Percentiles rank a stretch among this genome's conserved stretches.
phyloP scores from a whole-genome alignment of 768 basidiomycete species.

The Saitozyma sp. region DNA sequence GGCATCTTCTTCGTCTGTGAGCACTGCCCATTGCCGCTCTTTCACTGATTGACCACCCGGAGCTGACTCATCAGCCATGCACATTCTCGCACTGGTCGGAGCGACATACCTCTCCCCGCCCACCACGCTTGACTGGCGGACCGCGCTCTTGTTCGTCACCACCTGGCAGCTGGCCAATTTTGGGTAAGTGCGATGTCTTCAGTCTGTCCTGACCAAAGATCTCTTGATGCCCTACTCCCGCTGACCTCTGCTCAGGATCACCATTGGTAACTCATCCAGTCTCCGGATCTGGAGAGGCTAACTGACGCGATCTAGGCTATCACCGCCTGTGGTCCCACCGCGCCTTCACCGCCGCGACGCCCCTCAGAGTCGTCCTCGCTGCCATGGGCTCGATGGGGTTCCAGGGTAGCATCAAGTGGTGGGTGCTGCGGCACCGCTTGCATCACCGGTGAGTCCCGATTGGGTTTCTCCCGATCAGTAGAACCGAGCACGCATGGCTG shows the following conservation, averaged over 20 bases:
- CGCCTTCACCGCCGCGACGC: slow-evolving; percentile 63
- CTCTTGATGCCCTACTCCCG: no score
- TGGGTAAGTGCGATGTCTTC: slow-evolving; percentile 56
- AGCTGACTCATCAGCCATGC: slow-evolving; percentile 53
- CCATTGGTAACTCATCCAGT: slow-evolving; percentile 21
- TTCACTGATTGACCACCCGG: not conserved
- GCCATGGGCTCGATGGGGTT: slow-evolving; percentile 70
- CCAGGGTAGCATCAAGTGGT: slow-evolving; percentile 79
- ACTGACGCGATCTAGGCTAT: slow-evolving; percentile 59
- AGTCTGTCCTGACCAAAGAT: no score
- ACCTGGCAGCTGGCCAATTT: slow-evolving; percentile 72
- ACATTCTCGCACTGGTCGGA: slow-evolving; percentile 63
- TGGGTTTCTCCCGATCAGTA: not conserved
- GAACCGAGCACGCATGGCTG: not conserved
- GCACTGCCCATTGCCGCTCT: slow-evolving; percentile 2
- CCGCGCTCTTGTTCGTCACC: slow-evolving; percentile 60
- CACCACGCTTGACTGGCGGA: slow-evolving; percentile 55
- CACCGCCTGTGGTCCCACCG: slow-evolving; percentile 77
- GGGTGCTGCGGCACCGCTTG: slow-evolving; percentile 65
- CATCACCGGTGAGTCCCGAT: slow-evolving; percentile 61
- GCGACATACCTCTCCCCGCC: slow-evolving; percentile 59
- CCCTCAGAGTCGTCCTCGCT: slow-evolving; percentile 64
- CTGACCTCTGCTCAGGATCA: slow-evolving; percentile 51
- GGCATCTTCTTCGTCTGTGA: slow-evolving; percentile 36
- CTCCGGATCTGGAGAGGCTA: not conserved